phyloP scores from a whole-genome alignment of 73 alveolate species.

The Paramecium biaurelia region DNA sequence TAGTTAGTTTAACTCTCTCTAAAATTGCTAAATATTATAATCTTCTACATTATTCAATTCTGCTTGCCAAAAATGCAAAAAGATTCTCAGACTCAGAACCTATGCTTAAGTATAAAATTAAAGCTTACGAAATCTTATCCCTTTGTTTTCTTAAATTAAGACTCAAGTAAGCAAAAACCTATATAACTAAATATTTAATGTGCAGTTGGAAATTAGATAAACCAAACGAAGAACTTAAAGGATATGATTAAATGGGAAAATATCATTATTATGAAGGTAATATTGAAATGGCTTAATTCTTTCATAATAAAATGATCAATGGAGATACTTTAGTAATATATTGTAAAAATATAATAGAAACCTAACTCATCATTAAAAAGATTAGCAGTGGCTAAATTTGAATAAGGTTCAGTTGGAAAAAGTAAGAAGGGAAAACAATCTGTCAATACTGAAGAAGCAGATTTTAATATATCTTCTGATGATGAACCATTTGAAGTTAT shows the following conservation, averaged over 20 bases:
- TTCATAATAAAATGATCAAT: neutral
- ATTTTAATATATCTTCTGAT: conserved; percentile 16
- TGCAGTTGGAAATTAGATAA: conserved; percentile 50
- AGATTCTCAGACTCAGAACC: conserved; percentile 27
- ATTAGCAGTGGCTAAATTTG: conserved; percentile 2
- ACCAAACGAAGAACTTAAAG: conserved; percentile 51
- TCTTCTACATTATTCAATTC: neutral
- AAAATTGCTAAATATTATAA: conserved; percentile 10
- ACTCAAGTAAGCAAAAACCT: neutral
- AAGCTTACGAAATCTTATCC: neutral
- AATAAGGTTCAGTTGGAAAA: conserved; percentile 1
- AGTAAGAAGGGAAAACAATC: neutral
- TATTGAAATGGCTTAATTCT: neutral
- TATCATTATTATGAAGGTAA: conserved; percentile 54
- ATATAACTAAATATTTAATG: conserved; percentile 34
- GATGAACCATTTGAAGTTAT: conserved; percentile 51
- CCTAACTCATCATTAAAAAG: neutral
- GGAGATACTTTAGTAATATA: neutral
- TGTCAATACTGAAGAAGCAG: neutral
- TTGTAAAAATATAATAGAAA: neutral
- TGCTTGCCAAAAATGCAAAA: conserved; percentile 28
- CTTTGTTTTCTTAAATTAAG: neutral
- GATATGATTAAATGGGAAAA: conserved; percentile 59
- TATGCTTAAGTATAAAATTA: neutral
- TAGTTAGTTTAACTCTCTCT: neutral